Conservation (phyloP, 106 monocot species). For the Phalaenopsis aphrodite region DNA sequence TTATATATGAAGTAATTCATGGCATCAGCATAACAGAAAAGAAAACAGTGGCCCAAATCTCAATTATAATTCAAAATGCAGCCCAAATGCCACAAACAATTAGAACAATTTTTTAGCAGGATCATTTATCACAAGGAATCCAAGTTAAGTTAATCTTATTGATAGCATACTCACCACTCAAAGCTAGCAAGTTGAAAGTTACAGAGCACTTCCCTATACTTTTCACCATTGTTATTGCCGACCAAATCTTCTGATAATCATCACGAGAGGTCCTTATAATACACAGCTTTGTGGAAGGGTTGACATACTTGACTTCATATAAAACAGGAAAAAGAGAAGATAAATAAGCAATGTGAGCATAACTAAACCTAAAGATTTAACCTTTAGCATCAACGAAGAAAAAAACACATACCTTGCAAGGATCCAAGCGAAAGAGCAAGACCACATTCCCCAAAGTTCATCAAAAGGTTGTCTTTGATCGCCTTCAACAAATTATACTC, state of each 20-base stretch:
- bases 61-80: neutral
- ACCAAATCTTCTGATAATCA: conserved; percentile 76
- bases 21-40: neutral
- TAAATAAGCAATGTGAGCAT: neutral
- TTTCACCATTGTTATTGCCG: conserved; percentile 80
- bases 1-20: neutral
- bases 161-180: conserved; percentile 35
- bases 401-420: conserved; percentile 51
- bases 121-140: neutral
- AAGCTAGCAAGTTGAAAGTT: conserved; percentile 38
- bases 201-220: conserved; percentile 63
- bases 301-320: conserved; percentile 80
- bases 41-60: neutral
- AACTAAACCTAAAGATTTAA: neutral
- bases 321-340: neutral
- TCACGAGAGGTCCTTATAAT: conserved; percentile 63
- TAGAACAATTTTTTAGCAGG: neutral
- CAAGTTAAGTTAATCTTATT: neutral
- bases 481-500: conserved; percentile 50
- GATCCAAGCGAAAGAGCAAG: conserved; percentile 69
- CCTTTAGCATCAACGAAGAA: neutral
- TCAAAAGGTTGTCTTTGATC: conserved; percentile 75
- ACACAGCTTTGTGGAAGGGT: conserved; percentile 61
- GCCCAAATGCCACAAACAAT: neutral
- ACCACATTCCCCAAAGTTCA: conserved; percentile 85